These are phyloP conservation scores for Brasilioporus rufonigricans DNA, from an alignment of 768 basidiomycete genomes.

Conservation along the genomic window DNA sequence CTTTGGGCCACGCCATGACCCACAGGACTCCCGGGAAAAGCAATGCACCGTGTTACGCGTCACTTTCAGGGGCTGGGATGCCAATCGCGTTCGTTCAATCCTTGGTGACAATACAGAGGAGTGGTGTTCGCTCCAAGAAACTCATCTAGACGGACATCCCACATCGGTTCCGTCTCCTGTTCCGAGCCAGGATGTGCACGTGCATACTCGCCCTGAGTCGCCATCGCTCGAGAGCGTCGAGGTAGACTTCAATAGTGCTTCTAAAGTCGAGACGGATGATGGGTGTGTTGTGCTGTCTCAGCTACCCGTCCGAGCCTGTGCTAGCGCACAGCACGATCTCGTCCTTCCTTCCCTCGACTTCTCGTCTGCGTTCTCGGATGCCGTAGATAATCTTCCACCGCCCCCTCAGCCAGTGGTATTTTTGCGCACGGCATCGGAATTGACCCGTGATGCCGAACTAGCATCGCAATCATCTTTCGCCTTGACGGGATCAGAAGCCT, in stretches of 20 bases:
- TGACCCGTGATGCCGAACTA: conserved; percentile 11
- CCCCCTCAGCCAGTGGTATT: conserved; percentile 17
- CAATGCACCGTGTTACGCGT: conserved; percentile 67
- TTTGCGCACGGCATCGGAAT: conserved; percentile 25
- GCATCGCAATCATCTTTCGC: not conserved
- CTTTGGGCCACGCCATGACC: conserved; percentile 41
- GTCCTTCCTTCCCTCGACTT: conserved; percentile 77
- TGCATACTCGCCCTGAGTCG: not conserved
- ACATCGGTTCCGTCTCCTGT: not conserved
- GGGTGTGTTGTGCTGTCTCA: conserved; percentile 3
- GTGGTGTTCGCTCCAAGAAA: conserved; percentile 75
- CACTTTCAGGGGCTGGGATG: conserved; percentile 73
- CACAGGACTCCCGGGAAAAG: conserved; percentile 39
- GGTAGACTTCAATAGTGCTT: conserved; percentile 3
- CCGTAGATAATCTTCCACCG: not conserved
- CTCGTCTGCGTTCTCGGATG: conserved; percentile 44
- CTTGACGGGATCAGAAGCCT: not conserved
- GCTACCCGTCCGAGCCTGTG: conserved; percentile 24
- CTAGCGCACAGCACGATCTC: conserved; percentile 64
- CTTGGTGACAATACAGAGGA: conserved; percentile 70
- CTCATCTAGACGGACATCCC: conserved; percentile 17
- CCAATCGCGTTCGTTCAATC: conserved; percentile 58
- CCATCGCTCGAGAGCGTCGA: conserved; percentile 7
- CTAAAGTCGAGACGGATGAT: conserved; percentile 8
- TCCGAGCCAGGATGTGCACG: conserved; percentile 1